Conservation (phyloP, 805 yeast species). For the Torulaspora maleeae region DNA sequence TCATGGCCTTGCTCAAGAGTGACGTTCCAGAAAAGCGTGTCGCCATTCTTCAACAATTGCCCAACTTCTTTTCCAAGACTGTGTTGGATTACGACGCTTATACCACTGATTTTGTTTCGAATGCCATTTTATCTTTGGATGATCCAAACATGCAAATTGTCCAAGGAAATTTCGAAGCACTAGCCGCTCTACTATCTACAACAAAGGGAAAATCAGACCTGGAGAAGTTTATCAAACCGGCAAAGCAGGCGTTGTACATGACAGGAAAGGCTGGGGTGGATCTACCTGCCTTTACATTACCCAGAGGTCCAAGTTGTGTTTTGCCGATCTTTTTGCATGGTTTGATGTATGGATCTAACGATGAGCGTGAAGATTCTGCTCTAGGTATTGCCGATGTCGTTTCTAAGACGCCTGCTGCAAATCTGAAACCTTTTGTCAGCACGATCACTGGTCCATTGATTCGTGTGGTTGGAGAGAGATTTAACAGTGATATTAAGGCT, state of each 20-base stretch:
- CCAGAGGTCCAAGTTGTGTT: constrained; percentile 82
- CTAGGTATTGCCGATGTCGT: constrained; percentile 83
- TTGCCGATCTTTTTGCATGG: constrained; percentile 93
- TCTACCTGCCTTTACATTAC: constrained; percentile 62
- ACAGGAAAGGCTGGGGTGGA: constrained; percentile 63
- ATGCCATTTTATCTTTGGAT: constrained; percentile 66
- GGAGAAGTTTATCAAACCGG: constrained; percentile 75
- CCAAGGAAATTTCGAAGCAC: constrained; percentile 56
- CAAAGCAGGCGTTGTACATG: constrained; percentile 62
- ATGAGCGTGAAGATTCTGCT: constrained; percentile 82
- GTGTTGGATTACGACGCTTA: constrained; percentile 66
- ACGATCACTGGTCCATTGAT: constrained; percentile 94
- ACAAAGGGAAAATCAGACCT: constrained; percentile 70
- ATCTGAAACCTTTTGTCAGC: constrained; percentile 83
- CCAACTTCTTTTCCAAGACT: constrained; percentile 63
- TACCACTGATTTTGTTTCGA: constrained; percentile 67
- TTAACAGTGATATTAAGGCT: constrained; percentile 83
- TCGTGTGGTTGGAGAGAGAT: constrained; percentile 96
- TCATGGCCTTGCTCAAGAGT: constrained; percentile 68
- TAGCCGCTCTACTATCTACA: constrained; percentile 56
- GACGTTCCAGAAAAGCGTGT: constrained; percentile 65
- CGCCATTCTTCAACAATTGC: constrained; percentile 61
- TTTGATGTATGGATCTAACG: constrained; percentile 84
- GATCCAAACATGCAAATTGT: constrained; percentile 63
- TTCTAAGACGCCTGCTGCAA: constrained; percentile 76